Evolutionary conservation across 2,329 filamentous ascomycete species (phyloP).

Genomic region (Pseudogymnoascus sp.): DNA sequence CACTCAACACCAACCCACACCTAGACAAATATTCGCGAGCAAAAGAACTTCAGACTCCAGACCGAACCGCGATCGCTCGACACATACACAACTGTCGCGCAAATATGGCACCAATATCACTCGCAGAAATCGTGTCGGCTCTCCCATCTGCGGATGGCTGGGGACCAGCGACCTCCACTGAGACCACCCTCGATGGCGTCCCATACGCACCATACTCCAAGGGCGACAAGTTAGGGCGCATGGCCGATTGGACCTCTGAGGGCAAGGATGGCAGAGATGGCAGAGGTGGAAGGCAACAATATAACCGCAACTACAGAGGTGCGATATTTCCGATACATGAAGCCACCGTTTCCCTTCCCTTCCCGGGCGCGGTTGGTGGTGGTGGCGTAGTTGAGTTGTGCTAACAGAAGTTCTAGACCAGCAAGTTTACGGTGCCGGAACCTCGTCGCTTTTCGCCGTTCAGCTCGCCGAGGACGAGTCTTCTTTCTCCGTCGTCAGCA

Average conservation of each 20-base stretch:
- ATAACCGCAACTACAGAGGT: conserved; percentile 92
- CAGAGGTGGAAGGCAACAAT: conserved; percentile 72
- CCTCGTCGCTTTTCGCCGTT: conserved; percentile 78
- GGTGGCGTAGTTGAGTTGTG: background rate
- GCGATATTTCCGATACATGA: conserved; percentile 21
- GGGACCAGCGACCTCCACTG: conserved; percentile 74
- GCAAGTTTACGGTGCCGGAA: conserved; percentile 89
- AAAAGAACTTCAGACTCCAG: conserved; percentile 8
- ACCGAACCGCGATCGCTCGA: conserved; percentile 1
- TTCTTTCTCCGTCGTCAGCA: conserved; percentile 96
- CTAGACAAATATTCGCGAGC: conserved; percentile 9
- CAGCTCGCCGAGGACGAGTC: conserved; percentile 92
- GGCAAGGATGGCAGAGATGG: conserved; percentile 70
- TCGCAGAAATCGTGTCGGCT: conserved; percentile 59
- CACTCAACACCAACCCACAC: conserved; percentile 8
- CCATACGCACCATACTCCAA: conserved; percentile 98
- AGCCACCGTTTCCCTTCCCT: background rate
- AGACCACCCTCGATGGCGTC: conserved; percentile 87
- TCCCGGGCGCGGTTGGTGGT: background rate
- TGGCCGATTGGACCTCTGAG: conserved; percentile 96
- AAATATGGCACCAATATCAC: conserved; percentile 44
- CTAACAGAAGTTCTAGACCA: conserved; percentile 54
- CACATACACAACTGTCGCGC: conserved; percentile 16
- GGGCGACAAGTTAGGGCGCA: conserved; percentile 95
- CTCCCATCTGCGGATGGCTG: conserved; percentile 72